A percentile compares a stretch with the other conserved stretches of the same genome.
Conservation (phyloP, 2,329 filamentous ascomycete species). For the Penicillium sclerotiorum region DNA sequence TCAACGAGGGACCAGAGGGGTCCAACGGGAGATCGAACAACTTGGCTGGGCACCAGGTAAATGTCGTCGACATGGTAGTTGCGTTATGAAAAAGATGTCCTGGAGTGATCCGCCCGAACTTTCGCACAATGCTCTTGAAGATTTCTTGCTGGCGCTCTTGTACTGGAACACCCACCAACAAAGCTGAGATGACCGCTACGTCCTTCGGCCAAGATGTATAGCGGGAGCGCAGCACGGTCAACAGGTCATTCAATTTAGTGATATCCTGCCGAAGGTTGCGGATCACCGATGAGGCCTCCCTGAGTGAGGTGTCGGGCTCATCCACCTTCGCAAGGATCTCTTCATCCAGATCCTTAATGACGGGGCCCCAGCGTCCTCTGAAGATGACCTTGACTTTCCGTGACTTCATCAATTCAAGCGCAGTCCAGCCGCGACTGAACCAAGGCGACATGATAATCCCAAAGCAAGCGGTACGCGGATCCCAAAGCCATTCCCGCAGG, state of each 20-base stretch:
- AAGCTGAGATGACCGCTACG: slow-evolving; percentile 24
- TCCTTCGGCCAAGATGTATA: slow-evolving; percentile 29
- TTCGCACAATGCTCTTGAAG: slow-evolving; percentile 2
- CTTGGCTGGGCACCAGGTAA: slow-evolving; percentile 12
- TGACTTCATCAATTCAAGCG: slow-evolving; percentile 14
- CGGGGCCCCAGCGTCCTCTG: slow-evolving; percentile 2
- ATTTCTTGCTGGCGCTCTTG: slow-evolving; percentile 1
- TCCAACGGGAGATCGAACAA: slow-evolving; percentile 6
- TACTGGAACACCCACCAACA: slow-evolving; percentile 19
- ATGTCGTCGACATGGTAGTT: slow-evolving; percentile 3
- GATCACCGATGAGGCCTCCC: not conserved
- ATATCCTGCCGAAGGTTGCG: slow-evolving; percentile 1
- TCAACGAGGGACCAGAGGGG: not conserved
- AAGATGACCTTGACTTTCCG: slow-evolving; percentile 20
- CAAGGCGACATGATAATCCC: slow-evolving; percentile 27
- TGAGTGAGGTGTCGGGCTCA: not conserved
- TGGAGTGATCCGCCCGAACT: not conserved
- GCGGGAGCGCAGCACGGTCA: slow-evolving; percentile 22
- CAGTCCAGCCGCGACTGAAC: slow-evolving; percentile 31
- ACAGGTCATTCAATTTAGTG: slow-evolving; percentile 19
- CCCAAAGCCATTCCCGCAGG: slow-evolving; percentile 18
- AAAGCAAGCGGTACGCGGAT: slow-evolving; percentile 23
- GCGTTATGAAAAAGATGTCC: slow-evolving; percentile 15
- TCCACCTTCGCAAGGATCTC: slow-evolving; percentile 19
- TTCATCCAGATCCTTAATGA: slow-evolving; percentile 26